Evolutionary conservation across 495 filamentous ascomycete genomes (phyloP).

Genomic region (Aspergillus nanangensis): DNA sequence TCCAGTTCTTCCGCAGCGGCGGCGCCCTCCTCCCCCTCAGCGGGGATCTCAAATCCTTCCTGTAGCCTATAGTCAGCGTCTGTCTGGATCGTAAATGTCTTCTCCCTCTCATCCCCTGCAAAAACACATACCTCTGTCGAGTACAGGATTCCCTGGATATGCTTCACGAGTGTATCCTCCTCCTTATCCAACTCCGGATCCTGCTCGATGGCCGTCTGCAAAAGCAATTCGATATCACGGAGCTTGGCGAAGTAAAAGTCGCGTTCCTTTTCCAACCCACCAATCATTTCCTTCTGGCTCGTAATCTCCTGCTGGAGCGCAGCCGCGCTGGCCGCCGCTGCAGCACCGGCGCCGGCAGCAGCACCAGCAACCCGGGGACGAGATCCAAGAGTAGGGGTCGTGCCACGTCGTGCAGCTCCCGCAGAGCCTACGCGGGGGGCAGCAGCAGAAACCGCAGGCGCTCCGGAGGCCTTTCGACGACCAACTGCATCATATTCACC

Average conservation of each 20-base stretch:
- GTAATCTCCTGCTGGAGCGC: conserved; percentile 76
- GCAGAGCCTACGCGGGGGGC: conserved; percentile 38
- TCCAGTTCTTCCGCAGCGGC: conserved; percentile 37
- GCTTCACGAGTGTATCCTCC: conserved; percentile 83
- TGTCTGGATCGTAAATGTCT: neutral
- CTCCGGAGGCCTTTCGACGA: conserved; percentile 74
- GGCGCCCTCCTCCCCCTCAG: conserved; percentile 28
- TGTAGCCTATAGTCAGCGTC: conserved; percentile 16
- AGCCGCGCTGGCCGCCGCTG: conserved; percentile 52
- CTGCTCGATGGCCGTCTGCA: conserved; percentile 86
- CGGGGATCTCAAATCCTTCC: conserved; percentile 53
- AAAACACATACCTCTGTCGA: conserved; percentile 72
- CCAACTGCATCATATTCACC: conserved; percentile 89
- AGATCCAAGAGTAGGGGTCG: conserved; percentile 65
- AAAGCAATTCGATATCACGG: conserved; percentile 88
- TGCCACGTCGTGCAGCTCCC: conserved; percentile 60
- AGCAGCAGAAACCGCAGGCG: conserved; percentile 46
- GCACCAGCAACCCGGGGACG: conserved; percentile 42
- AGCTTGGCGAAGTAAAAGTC: conserved; percentile 99
- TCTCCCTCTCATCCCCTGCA: neutral
- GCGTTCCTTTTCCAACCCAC: conserved; percentile 85
- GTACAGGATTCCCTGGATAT: conserved; percentile 94
- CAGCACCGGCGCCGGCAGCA: conserved; percentile 44
- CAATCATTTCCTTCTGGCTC: conserved; percentile 78
- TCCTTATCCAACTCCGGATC: conserved; percentile 90